A percentile compares a stretch with the other conserved stretches of the same genome.
phyloP scores from a whole-genome alignment of 257 asterid species.

The Asclepias syriaca region DNA sequence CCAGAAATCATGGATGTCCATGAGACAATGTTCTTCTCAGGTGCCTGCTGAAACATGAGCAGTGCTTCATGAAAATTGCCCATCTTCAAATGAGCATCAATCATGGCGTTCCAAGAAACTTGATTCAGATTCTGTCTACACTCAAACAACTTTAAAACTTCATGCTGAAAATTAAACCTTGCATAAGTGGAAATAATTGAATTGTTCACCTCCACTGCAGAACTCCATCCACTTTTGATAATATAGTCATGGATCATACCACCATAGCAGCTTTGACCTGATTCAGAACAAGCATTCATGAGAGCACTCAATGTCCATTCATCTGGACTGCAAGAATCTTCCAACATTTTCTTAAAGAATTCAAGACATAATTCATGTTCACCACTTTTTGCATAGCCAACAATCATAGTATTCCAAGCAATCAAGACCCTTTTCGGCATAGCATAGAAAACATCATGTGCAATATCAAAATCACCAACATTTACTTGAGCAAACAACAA shows the following conservation, averaged over 20 bases:
- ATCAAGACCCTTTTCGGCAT: conserved; percentile 58
- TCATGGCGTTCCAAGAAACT: conserved; percentile 55
- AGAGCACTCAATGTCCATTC: conserved; percentile 62
- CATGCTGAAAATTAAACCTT: conserved; percentile 37
- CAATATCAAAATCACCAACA: conserved; percentile 38
- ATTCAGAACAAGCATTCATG: conserved; percentile 50
- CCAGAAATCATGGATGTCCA: conserved; percentile 73
- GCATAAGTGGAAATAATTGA: conserved; percentile 55
- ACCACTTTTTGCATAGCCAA: conserved; percentile 47
- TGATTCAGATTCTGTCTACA: conserved; percentile 31
- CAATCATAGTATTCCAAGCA: conserved; percentile 71
- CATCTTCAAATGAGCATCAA: conserved; percentile 69
- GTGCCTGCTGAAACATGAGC: conserved; percentile 34
- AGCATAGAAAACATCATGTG: conserved; percentile 27
- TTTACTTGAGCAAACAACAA: conserved; percentile 55
- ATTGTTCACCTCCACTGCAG: conserved; percentile 58
- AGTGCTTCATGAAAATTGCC: conserved; percentile 44
- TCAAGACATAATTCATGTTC: conserved; percentile 35
- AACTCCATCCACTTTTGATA: conserved; percentile 53
- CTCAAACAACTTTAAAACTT: conserved; percentile 39
- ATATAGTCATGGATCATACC: conserved; percentile 41
- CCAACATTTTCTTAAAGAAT: conserved; percentile 56
- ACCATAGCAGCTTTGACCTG: conserved; percentile 31
- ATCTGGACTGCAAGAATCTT: conserved; percentile 46
- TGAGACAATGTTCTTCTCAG: conserved; percentile 47